These are phyloP conservation scores for Termitomyces sp. DNA, from an alignment of 768 basidiomycete species.

Conservation along the genomic window DNA sequence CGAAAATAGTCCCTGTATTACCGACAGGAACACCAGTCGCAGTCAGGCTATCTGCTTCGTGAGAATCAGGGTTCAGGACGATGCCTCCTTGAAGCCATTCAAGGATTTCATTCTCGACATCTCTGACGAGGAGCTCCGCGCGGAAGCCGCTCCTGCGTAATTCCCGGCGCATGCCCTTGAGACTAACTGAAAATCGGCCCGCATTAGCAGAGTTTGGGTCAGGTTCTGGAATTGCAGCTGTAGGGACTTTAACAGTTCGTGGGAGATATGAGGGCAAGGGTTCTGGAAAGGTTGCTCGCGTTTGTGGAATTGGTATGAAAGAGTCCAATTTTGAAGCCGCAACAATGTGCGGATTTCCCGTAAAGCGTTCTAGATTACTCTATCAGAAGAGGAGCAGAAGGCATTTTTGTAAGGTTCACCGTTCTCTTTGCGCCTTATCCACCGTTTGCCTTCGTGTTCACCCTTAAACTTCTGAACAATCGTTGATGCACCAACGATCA, in stretches of 20 bases:
- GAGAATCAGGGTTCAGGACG: slow-evolving; percentile 44
- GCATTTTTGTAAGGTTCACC: slow-evolving; percentile 35
- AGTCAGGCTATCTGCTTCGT: slow-evolving; percentile 17
- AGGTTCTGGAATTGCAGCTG: slow-evolving; percentile 30
- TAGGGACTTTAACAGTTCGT: slow-evolving; percentile 50
- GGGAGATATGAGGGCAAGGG: slow-evolving; percentile 70
- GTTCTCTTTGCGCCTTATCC: slow-evolving; percentile 72
- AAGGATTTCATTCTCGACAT: slow-evolving; percentile 58
- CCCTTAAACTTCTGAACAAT: slow-evolving; percentile 37
- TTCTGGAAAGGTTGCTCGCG: slow-evolving; percentile 62
- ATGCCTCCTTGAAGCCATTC: slow-evolving; percentile 63
- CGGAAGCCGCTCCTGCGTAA: slow-evolving; percentile 58
- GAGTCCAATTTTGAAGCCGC: slow-evolving; percentile 58
- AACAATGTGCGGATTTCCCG: slow-evolving; percentile 67
- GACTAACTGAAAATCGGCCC: slow-evolving; percentile 69
- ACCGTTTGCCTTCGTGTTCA: slow-evolving; percentile 73
- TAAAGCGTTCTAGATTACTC: slow-evolving; percentile 51
- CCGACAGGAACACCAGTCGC: slow-evolving; percentile 42
- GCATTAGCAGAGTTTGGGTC: slow-evolving; percentile 59
- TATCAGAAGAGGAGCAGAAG: not conserved
- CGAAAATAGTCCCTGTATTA: slow-evolving; percentile 48
- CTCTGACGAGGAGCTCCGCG: slow-evolving; percentile 58
- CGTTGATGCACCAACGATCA: slow-evolving; percentile 10
- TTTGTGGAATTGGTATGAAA: slow-evolving; percentile 33
- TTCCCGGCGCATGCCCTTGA: slow-evolving; percentile 69